phyloP scores from a whole-genome alignment of 208 protist species.

The Trypanosoma mega region DNA sequence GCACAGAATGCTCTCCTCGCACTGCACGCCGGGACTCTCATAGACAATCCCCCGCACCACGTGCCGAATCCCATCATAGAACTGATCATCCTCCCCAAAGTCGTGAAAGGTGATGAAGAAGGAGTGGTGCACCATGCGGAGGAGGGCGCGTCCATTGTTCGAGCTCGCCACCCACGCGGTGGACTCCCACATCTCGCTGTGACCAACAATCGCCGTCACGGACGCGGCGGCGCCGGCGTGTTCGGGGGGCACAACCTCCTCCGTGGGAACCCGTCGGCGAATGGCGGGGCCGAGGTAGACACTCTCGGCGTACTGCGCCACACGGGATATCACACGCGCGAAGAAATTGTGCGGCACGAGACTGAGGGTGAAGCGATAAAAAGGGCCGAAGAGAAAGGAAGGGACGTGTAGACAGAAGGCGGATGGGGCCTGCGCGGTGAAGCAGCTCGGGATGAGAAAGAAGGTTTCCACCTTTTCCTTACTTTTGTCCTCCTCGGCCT shows the following conservation, averaged over 20 bases:
- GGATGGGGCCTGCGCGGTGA: slow-evolving; percentile 40
- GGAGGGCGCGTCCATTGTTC: slow-evolving; percentile 42
- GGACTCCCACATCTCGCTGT: slow-evolving; percentile 31
- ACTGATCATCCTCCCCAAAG: slow-evolving; percentile 38
- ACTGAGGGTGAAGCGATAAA: slow-evolving; percentile 78
- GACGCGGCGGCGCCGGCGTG: background rate
- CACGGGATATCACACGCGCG: slow-evolving; percentile 53
- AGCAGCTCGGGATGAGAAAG: slow-evolving; percentile 60
- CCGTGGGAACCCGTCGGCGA: slow-evolving; percentile 1
- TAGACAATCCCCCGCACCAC: slow-evolving; percentile 54
- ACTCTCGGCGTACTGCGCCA: slow-evolving; percentile 36
- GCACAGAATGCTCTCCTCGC: slow-evolving; percentile 66
- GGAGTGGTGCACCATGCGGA: slow-evolving; percentile 78
- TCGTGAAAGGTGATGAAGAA: slow-evolving; percentile 80
- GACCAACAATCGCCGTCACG: slow-evolving; percentile 6
- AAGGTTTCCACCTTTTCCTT: slow-evolving; percentile 53
- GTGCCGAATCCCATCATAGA: slow-evolving; percentile 61
- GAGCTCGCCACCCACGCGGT: slow-evolving; percentile 29
- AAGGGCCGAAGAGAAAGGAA: slow-evolving; percentile 68
- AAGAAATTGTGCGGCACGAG: slow-evolving; percentile 81
- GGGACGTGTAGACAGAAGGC: slow-evolving; percentile 53
- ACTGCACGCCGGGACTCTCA: slow-evolving; percentile 60
- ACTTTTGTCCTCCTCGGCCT: too few relatives aligned
- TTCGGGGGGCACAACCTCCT: slow-evolving; percentile 9
- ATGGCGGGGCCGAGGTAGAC: slow-evolving; percentile 59